These are phyloP conservation scores for Lachancea fermentati DNA, from an alignment of 805 yeast species.

Conservation along the genomic window DNA sequence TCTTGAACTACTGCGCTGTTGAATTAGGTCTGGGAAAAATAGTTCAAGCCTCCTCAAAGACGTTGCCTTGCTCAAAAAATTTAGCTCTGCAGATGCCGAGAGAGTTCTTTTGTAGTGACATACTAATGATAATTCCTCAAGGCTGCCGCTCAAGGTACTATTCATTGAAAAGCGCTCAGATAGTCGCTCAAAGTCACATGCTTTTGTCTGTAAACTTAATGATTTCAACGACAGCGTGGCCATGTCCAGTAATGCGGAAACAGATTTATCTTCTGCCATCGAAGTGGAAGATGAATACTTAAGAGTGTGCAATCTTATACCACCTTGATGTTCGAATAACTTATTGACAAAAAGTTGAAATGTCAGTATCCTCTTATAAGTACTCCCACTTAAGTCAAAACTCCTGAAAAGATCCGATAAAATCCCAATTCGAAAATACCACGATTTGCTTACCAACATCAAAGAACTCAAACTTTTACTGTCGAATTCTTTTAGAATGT, in stretches of 20 bases:
- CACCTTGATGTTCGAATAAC: background rate
- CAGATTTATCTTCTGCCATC: constrained; percentile 21
- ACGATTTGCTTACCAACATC: constrained; percentile 18
- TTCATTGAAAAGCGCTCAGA: background rate
- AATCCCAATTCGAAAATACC: constrained; percentile 17
- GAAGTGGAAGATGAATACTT: constrained; percentile 18
- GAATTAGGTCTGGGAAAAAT: constrained; percentile 1
- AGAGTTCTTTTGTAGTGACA: constrained; percentile 1
- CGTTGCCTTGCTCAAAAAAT: background rate
- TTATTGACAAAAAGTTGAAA: constrained; percentile 17
- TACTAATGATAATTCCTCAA: constrained; percentile 8
- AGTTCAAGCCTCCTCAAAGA: constrained; percentile 8
- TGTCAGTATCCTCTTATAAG: constrained; percentile 13
- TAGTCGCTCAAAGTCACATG: constrained; percentile 2
- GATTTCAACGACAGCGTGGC: constrained; percentile 12
- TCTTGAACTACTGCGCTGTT: background rate
- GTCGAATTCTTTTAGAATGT: constrained; percentile 16
- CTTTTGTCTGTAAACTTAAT: constrained; percentile 10
- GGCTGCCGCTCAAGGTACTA: background rate
- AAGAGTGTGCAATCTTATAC: constrained; percentile 5
- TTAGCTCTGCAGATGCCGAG: background rate
- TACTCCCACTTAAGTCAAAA: constrained; percentile 14
- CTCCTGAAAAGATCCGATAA: constrained; percentile 19
- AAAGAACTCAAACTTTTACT: constrained; percentile 18
- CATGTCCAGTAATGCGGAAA: constrained; percentile 11